Percentiles rank a stretch among this genome's conserved stretches.
Evolutionary conservation across 2,329 filamentous ascomycete species (phyloP).

Genomic region (Periconia sp.): DNA sequence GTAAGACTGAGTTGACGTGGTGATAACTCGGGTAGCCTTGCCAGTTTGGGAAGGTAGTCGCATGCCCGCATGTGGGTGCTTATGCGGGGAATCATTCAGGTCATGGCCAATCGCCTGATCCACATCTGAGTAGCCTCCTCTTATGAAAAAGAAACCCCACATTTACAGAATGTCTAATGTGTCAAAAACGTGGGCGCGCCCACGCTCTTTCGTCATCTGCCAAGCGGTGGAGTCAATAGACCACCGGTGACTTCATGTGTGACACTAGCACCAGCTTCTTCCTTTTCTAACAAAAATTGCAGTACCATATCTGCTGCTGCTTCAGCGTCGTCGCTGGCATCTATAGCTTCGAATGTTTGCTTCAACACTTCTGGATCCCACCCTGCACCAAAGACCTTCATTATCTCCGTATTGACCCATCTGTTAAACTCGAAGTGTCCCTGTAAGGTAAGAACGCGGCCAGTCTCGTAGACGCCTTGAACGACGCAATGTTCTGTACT

Average conservation of each 20-base stretch:
- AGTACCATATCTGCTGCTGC: constrained; percentile 39
- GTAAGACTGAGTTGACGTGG: neutral
- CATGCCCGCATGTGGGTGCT: constrained; percentile 10
- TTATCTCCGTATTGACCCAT: constrained; percentile 48
- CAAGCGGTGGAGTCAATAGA: constrained; percentile 26
- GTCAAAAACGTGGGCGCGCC: too few relatives aligned
- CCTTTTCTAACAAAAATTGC: constrained; percentile 34
- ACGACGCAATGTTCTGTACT: constrained; percentile 42
- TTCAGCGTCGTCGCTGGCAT: constrained; percentile 37
- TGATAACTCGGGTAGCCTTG: constrained; percentile 2
- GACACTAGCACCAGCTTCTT: neutral
- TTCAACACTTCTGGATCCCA: constrained; percentile 28
- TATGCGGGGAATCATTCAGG: constrained; percentile 1
- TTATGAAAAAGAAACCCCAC: neutral
- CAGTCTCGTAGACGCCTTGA: constrained; percentile 49
- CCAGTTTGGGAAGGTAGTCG: constrained; percentile 16
- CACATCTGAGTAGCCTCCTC: neutral
- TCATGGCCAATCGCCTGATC: neutral
- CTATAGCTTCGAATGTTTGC: constrained; percentile 23
- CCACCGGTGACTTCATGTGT: constrained; percentile 15
- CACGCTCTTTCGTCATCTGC: too few relatives aligned
- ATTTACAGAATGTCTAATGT: neutral
- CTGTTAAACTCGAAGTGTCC: constrained; percentile 54
- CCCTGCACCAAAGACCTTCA: constrained; percentile 42
- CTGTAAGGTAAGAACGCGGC: constrained; percentile 50